A percentile compares a stretch with the other conserved stretches of the same genome.
phyloP scores from a whole-genome alignment of 1,139 yeast genomes.

The Yamadazyma friedrichii region DNA sequence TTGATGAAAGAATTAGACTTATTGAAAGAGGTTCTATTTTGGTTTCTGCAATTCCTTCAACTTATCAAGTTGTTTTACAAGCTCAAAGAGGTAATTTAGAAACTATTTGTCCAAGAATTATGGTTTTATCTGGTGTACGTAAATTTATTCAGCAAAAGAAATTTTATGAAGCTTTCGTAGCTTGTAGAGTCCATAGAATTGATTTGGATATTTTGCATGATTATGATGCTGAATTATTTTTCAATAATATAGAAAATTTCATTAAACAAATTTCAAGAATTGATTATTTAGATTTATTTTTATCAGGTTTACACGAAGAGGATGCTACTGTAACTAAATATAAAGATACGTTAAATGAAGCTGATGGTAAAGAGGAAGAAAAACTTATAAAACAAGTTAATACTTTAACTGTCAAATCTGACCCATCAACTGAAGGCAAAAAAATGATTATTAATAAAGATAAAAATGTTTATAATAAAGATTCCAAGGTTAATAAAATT shows the following conservation, averaged over 20 bases:
- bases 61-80: slow-evolving; percentile 79
- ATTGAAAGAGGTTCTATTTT: slow-evolving; percentile 89
- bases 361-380: slow-evolving; percentile 10
- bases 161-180: slow-evolving; percentile 70
- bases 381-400: slow-evolving; percentile 2
- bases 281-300: slow-evolving; percentile 81
- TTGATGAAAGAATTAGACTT: slow-evolving; percentile 83
- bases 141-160: slow-evolving; percentile 55
- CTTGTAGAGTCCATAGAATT: slow-evolving; percentile 89
- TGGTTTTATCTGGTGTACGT: slow-evolving; percentile 86
- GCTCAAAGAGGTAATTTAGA: slow-evolving; percentile 97
- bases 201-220: slow-evolving; percentile 89
- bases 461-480: slow-evolving; percentile 28
- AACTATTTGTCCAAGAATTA: slow-evolving; percentile 87
- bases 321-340: slow-evolving; percentile 85
- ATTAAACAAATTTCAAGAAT: slow-evolving; percentile 67
- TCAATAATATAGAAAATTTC: slow-evolving; percentile 63
- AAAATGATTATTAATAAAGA: slow-evolving; percentile 33
- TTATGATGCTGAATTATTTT: slow-evolving; percentile 71
- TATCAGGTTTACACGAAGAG: slow-evolving; percentile 83
- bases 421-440: slow-evolving; percentile 10
- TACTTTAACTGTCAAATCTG: not conserved
- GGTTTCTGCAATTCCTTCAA: slow-evolving; percentile 79
- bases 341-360: slow-evolving; percentile 57
- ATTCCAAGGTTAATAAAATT: slow-evolving; percentile 70